phyloP scores from a whole-genome alignment of 345 rosid species.

The Limnanthes douglasii region DNA sequence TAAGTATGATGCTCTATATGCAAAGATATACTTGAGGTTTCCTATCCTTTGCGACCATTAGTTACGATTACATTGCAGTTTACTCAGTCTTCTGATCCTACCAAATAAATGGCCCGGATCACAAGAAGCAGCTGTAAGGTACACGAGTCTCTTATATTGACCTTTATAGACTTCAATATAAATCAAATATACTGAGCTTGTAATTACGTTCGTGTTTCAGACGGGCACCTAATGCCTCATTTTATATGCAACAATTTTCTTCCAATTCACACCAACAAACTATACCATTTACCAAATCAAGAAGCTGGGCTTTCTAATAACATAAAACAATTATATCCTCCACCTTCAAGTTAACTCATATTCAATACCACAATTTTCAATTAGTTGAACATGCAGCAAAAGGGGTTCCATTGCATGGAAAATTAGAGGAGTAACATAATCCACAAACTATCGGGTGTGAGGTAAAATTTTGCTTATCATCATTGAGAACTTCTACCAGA shows the following conservation, averaged over 20 bases:
- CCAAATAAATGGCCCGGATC: conserved; percentile 13
- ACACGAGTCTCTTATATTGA: not conserved
- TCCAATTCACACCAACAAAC: conserved; percentile 26
- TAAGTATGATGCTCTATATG: conserved; percentile 39
- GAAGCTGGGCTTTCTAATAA: conserved; percentile 18
- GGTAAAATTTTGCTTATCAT: conserved; percentile 14
- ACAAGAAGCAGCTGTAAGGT: conserved; percentile 18
- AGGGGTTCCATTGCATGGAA: conserved; percentile 13
- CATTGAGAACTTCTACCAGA: conserved; percentile 2
- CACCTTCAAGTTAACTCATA: conserved; percentile 19
- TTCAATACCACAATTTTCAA: conserved; percentile 25
- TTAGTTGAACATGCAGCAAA: conserved; percentile 14
- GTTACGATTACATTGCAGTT: not conserved
- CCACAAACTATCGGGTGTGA: conserved; percentile 17
- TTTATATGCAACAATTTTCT: conserved; percentile 27
- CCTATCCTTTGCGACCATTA: not conserved
- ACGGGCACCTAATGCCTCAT: conserved; percentile 31
- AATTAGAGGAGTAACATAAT: conserved; percentile 23
- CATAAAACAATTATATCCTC: conserved; percentile 23
- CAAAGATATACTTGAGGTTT: not conserved
- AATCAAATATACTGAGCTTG: no score
- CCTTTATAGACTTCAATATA: not conserved
- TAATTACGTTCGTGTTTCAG: conserved; percentile 24
- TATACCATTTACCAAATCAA: conserved; percentile 24
- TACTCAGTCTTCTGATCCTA: no score